Evolutionary conservation across 2,329 filamentous ascomycete genomes (phyloP).

Genomic region (Penicillium decumbens): DNA sequence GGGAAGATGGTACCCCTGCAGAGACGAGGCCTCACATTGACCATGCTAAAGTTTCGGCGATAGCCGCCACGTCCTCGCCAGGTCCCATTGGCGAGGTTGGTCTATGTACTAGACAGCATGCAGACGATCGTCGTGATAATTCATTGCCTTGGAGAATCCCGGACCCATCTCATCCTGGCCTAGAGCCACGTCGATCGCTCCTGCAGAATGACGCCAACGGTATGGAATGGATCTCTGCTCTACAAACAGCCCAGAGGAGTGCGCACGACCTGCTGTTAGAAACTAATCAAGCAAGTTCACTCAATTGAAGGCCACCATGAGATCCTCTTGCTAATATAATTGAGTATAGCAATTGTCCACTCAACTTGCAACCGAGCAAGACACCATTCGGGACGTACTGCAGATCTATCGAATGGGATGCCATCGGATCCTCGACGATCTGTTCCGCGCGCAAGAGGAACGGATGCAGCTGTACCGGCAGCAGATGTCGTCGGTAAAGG

Average conservation of each 20-base stretch:
- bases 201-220: background rate
- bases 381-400: constrained; percentile 42
- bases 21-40: background rate
- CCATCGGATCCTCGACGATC: constrained; percentile 40
- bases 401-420: constrained; percentile 44
- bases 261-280: constrained; percentile 25
- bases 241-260: constrained; percentile 17
- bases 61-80: constrained; percentile 2
- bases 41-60: background rate
- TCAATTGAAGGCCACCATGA: background rate
- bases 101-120: background rate
- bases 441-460: constrained; percentile 40
- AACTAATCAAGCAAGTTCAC: constrained; percentile 28
- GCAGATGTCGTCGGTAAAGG: constrained; percentile 27
- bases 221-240: constrained; percentile 19
- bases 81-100: constrained; percentile 2
- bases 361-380: constrained; percentile 47
- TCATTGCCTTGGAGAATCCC: background rate
- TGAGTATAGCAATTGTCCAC: constrained; percentile 38
- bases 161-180: background rate
- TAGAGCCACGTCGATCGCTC: background rate
- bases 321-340: background rate
- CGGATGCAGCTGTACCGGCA: constrained; percentile 33
- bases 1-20: background rate
- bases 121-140: background rate